Conservation (phyloP, 352 stramenopile species). For the Aphanomyces stellatus region DNA sequence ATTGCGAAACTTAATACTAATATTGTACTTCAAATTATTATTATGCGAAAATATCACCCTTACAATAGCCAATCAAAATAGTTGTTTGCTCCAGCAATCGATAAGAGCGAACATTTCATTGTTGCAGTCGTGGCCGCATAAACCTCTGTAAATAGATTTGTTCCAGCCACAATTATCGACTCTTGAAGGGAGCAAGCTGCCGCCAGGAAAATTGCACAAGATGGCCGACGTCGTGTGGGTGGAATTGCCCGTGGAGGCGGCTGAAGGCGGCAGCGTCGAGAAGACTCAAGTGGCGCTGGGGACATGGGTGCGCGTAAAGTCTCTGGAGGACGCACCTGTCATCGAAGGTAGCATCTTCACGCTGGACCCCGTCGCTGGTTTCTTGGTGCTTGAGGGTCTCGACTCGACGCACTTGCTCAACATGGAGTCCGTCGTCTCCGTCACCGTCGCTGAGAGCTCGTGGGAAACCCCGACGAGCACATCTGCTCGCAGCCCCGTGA, state of each 20-base stretch:
- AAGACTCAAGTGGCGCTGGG: neutral
- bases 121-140: too few relatives aligned
- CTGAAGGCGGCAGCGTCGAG: neutral
- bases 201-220: neutral
- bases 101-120: too few relatives aligned
- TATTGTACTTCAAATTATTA: too few relatives aligned
- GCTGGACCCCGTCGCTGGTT: constrained; percentile 63
- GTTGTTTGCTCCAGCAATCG: too few relatives aligned
- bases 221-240: constrained; percentile 4
- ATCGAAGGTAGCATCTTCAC: constrained; percentile 72
- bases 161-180: too few relatives aligned
- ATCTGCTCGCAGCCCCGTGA: neutral
- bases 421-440: constrained; percentile 54
- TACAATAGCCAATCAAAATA: too few relatives aligned
- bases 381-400: constrained; percentile 61
- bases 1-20: too few relatives aligned
- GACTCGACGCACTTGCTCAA: constrained; percentile 55
- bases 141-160: too few relatives aligned
- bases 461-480: constrained; percentile 31
- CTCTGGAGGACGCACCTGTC: constrained; percentile 30
- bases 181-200: neutral
- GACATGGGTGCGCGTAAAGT: constrained; percentile 43
- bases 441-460: constrained; percentile 32
- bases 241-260: neutral
- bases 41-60: too few relatives aligned